Evolutionary conservation across 2,329 filamentous ascomycete genomes (phyloP), one percentile per base, ranked within the genome.

Genomic region (Sclerotinia borealis): DNA sequence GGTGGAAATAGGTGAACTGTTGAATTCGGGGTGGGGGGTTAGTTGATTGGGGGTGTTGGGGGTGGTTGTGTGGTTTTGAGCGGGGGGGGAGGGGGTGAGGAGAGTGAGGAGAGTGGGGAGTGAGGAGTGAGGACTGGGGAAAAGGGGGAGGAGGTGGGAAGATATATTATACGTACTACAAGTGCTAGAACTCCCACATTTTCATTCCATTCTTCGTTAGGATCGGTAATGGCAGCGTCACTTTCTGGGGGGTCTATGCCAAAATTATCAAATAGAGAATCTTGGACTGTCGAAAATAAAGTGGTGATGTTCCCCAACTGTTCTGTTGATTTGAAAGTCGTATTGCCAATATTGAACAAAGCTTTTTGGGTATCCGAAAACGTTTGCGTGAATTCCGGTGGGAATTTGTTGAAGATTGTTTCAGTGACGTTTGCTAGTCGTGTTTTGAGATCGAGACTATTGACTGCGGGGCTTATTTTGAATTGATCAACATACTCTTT

Each of bases 1-100:
- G 25, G 59, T 69, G 70, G 65, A 71, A 72, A 36, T 72, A 72
- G 1, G 64, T 54, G 31, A 68, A 70, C 69, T 70, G 22, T 7
- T n/a, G n/a, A n/a, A n/a, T n/a, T 5, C 11, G 2, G 34, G 25
- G 31, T 17, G 11, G 22, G 49, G 22, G 8, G 19, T 47, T 25
- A 59, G 54, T 52, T 45, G 48, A 25, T 39, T n/a, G 27, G 37
- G 7, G n/a, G n/a, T n/a, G 37, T 34, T 25, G 8, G 15, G 29
- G 10, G n/a, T n/a, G n/a, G n/a, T n/a, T n/a, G n/a, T n/a, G n/a
- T n/a, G n/a, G n/a, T n/a, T 6, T 43, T n/a, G 19, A 15, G 17
- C 3, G 29, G 13, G 27, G 6, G 13, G 27, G 22, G 4, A 22
- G n/a, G 51, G 11, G 7, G 8, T 8, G 19, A 3, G 11, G 8